Percentiles rank a stretch among this genome's conserved stretches.
Evolutionary conservation across 805 yeast genomes (phyloP).

Genomic region (Saccharomycopsis sp.): DNA sequence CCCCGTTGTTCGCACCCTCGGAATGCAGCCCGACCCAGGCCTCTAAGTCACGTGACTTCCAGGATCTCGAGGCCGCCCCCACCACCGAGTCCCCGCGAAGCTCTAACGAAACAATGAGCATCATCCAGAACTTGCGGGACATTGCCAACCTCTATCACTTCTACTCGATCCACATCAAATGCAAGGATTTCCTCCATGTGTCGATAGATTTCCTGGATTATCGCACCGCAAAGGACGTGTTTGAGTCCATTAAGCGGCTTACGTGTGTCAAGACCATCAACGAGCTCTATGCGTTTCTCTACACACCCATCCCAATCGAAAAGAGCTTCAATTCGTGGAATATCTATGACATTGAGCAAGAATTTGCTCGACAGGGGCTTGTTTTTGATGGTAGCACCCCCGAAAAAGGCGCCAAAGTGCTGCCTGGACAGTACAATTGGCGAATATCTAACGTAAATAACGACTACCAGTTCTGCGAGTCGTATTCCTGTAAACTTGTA

Average conservation of each 20-base stretch:
- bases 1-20: not conserved
- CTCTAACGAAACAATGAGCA: slow-evolving; percentile 8
- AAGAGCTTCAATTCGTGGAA: slow-evolving; percentile 62
- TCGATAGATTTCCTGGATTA: slow-evolving; percentile 63
- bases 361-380: slow-evolving; percentile 69
- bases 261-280: slow-evolving; percentile 49
- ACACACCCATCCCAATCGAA: slow-evolving; percentile 71
- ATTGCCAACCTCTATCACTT: slow-evolving; percentile 25
- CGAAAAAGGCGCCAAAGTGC: not conserved
- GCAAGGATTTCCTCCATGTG: slow-evolving; percentile 79
- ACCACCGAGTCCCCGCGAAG: not conserved
- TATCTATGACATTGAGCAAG: slow-evolving; percentile 53
- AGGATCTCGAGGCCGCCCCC: not conserved
- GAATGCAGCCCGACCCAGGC: not conserved
- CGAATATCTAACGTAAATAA: slow-evolving; percentile 59
- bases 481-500: slow-evolving; percentile 65
- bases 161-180: slow-evolving; percentile 60
- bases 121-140: slow-evolving; percentile 17
- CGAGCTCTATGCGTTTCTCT: slow-evolving; percentile 74
- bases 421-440: slow-evolving; percentile 44
- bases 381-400: slow-evolving; percentile 30
- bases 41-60: not conserved
- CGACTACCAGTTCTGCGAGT: slow-evolving; percentile 58
- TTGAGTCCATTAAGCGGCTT: slow-evolving; percentile 59
- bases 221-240: slow-evolving; percentile 59